Percentiles rank a stretch among this genome's conserved stretches.
Evolutionary conservation across 192 early-diverging fungal species (phyloP).

Genomic region (Linnemannia schmuckeri): DNA sequence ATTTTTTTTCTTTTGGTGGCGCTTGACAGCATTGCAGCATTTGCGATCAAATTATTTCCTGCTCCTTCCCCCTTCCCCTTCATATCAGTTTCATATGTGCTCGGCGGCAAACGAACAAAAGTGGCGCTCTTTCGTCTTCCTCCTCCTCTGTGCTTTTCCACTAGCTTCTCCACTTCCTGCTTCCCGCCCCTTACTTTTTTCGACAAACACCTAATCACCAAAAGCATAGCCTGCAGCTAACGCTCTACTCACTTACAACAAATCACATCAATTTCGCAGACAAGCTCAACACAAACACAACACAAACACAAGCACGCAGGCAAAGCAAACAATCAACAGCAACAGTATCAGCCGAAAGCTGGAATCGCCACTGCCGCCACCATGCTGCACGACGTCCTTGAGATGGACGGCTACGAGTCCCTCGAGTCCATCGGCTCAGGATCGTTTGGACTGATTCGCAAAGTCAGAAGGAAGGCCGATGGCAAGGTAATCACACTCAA

Average conservation of each 20-base stretch:
- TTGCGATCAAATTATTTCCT: not conserved
- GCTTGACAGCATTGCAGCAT: not conserved
- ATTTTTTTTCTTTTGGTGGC: not conserved
- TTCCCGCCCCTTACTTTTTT: too few species aligned
- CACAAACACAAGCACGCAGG: too few species aligned
- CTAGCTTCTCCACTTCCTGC: not conserved
- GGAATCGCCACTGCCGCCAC: not conserved
- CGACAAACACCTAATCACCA: too few species aligned
- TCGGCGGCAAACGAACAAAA: too few species aligned
- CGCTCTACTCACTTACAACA: not conserved
- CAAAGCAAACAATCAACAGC: not conserved
- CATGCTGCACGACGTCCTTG: constrained; percentile 25
- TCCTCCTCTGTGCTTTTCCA: not conserved
- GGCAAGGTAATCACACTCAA: constrained; percentile 64
- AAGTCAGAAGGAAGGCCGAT: constrained; percentile 73
- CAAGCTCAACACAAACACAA: not conserved
- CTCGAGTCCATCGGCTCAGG: constrained; percentile 78
- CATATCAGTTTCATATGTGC: too few species aligned
- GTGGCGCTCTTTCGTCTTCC: too few species aligned
- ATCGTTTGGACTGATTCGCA: constrained; percentile 80
- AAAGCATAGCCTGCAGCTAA: too few species aligned
- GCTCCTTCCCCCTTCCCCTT: not conserved
- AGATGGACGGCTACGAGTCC: constrained; percentile 68
- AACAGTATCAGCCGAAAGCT: not conserved
- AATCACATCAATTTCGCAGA: not conserved